Evolutionary conservation across 2,329 filamentous ascomycete genomes (phyloP).

Genomic region (Alternaria triticimaculans): DNA sequence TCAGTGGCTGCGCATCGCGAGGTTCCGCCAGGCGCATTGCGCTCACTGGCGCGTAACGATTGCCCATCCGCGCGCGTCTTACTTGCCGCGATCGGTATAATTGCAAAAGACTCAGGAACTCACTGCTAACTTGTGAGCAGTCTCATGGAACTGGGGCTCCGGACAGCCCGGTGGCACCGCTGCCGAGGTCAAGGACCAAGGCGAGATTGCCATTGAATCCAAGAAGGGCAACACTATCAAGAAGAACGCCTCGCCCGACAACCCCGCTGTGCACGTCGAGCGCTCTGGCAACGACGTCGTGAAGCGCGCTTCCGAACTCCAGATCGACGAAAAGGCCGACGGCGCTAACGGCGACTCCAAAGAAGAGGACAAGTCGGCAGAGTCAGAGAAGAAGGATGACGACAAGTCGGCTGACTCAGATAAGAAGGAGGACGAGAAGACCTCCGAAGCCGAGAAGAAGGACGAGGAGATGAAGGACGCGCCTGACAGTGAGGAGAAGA

Average conservation of each 20-base stretch:
- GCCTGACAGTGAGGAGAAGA: constrained; percentile 25
- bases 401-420: constrained; percentile 40
- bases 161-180: constrained; percentile 64
- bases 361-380: constrained; percentile 34
- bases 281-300: constrained; percentile 69
- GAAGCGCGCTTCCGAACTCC: constrained; percentile 67
- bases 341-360: constrained; percentile 49
- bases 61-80: constrained; percentile 13
- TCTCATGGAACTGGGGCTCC: constrained; percentile 68
- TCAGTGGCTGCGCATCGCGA: not conserved
- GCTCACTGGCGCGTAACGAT: not conserved
- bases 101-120: constrained; percentile 29
- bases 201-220: constrained; percentile 66
- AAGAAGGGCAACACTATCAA: constrained; percentile 69
- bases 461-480: constrained; percentile 37
- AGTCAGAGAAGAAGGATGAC: constrained; percentile 46
- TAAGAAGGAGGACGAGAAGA: constrained; percentile 38
- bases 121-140: constrained; percentile 46
- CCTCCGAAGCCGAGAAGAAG: constrained; percentile 39
- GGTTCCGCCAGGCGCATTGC: constrained; percentile 4
- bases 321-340: constrained; percentile 57
- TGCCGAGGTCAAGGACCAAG: constrained; percentile 63
- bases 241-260: constrained; percentile 65
- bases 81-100: constrained; percentile 20
- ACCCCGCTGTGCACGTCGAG: constrained; percentile 67